phyloP scores from a whole-genome alignment of 164 flowering plant genomes.

The Vitis amurensis region DNA sequence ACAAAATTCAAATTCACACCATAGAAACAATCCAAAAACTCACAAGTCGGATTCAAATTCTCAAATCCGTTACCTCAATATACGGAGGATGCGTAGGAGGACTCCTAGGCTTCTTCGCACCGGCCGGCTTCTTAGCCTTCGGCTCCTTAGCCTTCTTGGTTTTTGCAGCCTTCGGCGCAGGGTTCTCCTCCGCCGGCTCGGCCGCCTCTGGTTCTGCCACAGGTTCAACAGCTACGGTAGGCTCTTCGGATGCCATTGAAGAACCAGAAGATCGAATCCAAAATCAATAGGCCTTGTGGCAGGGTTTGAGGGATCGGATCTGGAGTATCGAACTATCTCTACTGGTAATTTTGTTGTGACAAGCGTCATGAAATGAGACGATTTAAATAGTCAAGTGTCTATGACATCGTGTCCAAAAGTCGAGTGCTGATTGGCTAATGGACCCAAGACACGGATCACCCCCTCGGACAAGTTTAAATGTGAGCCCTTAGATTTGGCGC shows the following conservation, averaged over 20 bases:
- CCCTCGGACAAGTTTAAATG: slow-evolving; percentile 22
- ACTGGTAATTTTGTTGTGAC: slow-evolving; percentile 16
- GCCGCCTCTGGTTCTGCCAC: neutral
- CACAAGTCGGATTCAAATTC: neutral
- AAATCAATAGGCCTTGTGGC: neutral
- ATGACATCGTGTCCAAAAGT: slow-evolving; percentile 14
- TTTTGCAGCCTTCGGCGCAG: slow-evolving; percentile 18
- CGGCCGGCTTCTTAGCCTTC: slow-evolving; percentile 33
- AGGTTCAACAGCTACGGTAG: slow-evolving; percentile 8
- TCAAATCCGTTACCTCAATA: slow-evolving; percentile 36
- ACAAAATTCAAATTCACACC: neutral
- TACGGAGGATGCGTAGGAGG: slow-evolving; percentile 58
- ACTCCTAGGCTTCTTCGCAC: slow-evolving; percentile 31
- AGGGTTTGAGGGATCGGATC: slow-evolving; percentile 4
- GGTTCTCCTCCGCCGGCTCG: slow-evolving; percentile 27
- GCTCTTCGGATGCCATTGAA: slow-evolving; percentile 37
- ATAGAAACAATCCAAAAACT: slow-evolving; percentile 3
- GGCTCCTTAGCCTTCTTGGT: slow-evolving; percentile 28
- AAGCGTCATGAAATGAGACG: slow-evolving; percentile 15
- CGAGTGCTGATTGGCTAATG: slow-evolving; percentile 41
- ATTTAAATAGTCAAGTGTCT: slow-evolving; percentile 30
- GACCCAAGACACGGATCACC: slow-evolving; percentile 31
- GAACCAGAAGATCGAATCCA: neutral
- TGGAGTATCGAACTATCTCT: too few relatives aligned
- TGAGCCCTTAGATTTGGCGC: slow-evolving; percentile 32